Evolutionary conservation across 495 filamentous ascomycete genomes (phyloP), one percentile per base, ranked within the genome.

Genomic region (Penicillium canariense): DNA sequence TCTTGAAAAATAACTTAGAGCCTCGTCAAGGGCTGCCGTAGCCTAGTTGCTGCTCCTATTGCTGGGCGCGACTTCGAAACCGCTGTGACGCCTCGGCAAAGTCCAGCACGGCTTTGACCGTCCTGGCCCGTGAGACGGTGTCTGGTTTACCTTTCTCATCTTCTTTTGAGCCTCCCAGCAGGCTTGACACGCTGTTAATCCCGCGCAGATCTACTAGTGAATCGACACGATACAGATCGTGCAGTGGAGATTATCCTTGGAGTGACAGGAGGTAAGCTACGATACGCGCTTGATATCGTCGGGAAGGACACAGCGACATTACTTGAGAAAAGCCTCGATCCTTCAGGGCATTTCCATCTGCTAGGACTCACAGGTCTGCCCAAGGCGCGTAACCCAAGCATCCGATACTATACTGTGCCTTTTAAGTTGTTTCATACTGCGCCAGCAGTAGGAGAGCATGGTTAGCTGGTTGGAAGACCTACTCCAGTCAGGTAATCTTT

Each of bases 381-480:
- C 0, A 84, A 85, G 59, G 70, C 73, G 45, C 55, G 59, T 10
- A 55, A 71, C 3, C 54, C 69, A 0, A 73, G 76, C 7, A 74
- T 86, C 15, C 62, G 62, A 18, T 74, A 78, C 43, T 84, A 89
- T 52, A 83, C 74, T 4, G 81, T 88, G 18, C 86, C 85, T 0
- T 86, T 89, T 47, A 89, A 88, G 65, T 54, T 86, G 22, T 89
- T 87, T 57, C 86, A 89, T 57, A 75, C 79, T 46, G 77, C 81
- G 2, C 74, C 80, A 0, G 66, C 68, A 3, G 74, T 87, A 0
- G 85, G 86, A 82, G 44, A 65, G 63, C 6, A 61, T 85, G 61
- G 79, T 82, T 4, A 56, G 58, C 15, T 89, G 85, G 85, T 62
- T 86, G 54, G 85, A 88, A 62, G 65, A 69, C 30, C 62, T 89